Evolutionary conservation across 2,329 filamentous ascomycete genomes (phyloP).

Genomic region (Aspergillus fischeri): DNA sequence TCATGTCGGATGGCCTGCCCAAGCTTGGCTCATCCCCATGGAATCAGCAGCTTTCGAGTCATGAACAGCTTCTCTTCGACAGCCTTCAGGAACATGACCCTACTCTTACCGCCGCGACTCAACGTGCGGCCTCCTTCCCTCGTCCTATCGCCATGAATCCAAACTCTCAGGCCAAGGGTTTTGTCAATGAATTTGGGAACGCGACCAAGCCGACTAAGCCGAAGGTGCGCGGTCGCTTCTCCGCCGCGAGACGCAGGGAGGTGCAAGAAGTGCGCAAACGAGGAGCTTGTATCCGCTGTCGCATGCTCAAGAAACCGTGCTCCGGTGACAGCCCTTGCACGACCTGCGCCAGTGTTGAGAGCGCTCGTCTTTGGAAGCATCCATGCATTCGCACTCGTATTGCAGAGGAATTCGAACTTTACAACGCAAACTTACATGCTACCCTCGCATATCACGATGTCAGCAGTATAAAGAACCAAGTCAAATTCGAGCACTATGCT

Average conservation of each 20-base stretch:
- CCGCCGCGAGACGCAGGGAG: conserved; percentile 53
- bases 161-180: conserved; percentile 36
- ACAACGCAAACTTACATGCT: conserved; percentile 51
- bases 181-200: conserved; percentile 39
- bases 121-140: conserved; percentile 37
- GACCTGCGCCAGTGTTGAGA: conserved; percentile 57
- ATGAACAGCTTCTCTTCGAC: conserved; percentile 38
- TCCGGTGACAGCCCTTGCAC: conserved; percentile 58
- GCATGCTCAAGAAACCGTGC: conserved; percentile 63
- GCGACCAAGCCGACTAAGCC: conserved; percentile 41
- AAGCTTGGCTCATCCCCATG: conserved; percentile 25
- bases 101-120: conserved; percentile 35
- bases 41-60: conserved; percentile 35
- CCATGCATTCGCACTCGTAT: conserved; percentile 57
- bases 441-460: conserved; percentile 51
- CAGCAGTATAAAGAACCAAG: conserved; percentile 45
- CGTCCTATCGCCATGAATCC: conserved; percentile 43
- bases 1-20: conserved; percentile 25
- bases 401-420: conserved; percentile 56
- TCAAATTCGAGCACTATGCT: conserved; percentile 45
- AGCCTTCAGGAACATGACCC: conserved; percentile 39
- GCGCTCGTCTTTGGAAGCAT: conserved; percentile 58
- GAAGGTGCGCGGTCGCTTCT: conserved; percentile 54
- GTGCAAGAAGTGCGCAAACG: conserved; percentile 57
- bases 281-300: conserved; percentile 59